phyloP scores from a whole-genome alignment of 176 grass and related monocot genomes.

The Saccharum spontaneum region DNA sequence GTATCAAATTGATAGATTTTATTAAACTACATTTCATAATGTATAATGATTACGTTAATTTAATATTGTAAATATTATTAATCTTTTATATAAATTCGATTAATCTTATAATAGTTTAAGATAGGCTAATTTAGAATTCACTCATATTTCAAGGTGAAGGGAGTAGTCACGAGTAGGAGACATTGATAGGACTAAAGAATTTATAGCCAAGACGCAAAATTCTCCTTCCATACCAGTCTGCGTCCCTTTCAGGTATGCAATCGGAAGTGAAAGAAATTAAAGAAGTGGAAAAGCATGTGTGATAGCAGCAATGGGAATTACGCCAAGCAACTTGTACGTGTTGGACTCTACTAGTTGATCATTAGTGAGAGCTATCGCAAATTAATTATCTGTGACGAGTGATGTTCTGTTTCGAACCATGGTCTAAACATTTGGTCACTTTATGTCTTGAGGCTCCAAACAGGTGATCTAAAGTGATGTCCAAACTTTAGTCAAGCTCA shows the following conservation, averaged over 20 bases:
- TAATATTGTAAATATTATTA: not conserved
- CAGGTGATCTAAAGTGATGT: too few species aligned
- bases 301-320: not conserved
- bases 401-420: too few species aligned
- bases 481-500: too few species aligned
- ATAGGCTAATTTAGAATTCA: not conserved
- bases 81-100: not conserved
- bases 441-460: not conserved
- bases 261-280: not conserved
- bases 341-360: not conserved
- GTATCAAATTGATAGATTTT: not conserved
- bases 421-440: not conserved
- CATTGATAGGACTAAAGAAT: slow-evolving; percentile 18
- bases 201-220: slow-evolving; percentile 7
- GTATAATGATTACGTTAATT: not conserved
- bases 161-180: slow-evolving; percentile 30
- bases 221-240: slow-evolving; percentile 14
- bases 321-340: not conserved
- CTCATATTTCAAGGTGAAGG: not conserved
- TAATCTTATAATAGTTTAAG: not conserved
- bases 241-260: slow-evolving; percentile 31
- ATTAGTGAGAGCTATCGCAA: not conserved
- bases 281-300: not conserved
- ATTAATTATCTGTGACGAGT: not conserved
- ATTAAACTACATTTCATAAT: not conserved